Base-by-base conservation (phyloP, 1,284 basidiomycete species). In the Ganoderma boninense region DNA sequence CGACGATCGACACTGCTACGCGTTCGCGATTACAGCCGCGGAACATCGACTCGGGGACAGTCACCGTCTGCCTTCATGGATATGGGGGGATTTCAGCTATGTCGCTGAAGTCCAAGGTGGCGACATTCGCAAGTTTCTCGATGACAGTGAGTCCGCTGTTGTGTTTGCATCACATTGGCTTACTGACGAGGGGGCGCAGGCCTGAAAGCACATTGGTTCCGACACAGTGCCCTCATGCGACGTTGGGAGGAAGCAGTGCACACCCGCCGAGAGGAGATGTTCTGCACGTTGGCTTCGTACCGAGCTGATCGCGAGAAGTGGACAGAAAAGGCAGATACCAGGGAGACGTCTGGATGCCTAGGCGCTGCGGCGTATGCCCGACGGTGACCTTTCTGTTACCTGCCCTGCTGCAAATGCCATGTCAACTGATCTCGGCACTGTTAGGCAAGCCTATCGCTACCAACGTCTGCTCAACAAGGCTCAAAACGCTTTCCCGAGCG, bases 1-100 rank as follows among this genome's bases (percentile, higher is more conserved):
- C 3, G 4, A 3, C 2, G 59, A 61, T 4, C 4, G 10, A 6
- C n/a, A 61, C 20, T 61, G 35, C 18, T 42, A 7, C 4, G 59
- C 40, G 40, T 61, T 61, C n/a, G 18, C 38, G 20, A 40, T 61
- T 38, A 44, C 7, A 1, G 16, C 16, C 16, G 38, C 6, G 3
- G 44, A 64, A 16, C 16, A 18, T 23, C 43, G 16, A 26, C 26
- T 26, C 3, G 43, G 62, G 4, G 62, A 64, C 23, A 64, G 62
- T 32, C 35, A 40, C 18, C 16, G n/a, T 4, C 29, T 52, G 16
- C 62, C 44, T 2, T 46, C 23, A 3, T 64, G 62, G 44, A 64
- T 64, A 11, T 64, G 62, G 62, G 62, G 49, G 1, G 62, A 64
- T 26, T 64, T 64, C 44, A 49, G 29, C 16, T 64, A 32, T 16